Evolutionary conservation across 208 protist species (phyloP).

Genomic region (Vickermania ingenoplastis): DNA sequence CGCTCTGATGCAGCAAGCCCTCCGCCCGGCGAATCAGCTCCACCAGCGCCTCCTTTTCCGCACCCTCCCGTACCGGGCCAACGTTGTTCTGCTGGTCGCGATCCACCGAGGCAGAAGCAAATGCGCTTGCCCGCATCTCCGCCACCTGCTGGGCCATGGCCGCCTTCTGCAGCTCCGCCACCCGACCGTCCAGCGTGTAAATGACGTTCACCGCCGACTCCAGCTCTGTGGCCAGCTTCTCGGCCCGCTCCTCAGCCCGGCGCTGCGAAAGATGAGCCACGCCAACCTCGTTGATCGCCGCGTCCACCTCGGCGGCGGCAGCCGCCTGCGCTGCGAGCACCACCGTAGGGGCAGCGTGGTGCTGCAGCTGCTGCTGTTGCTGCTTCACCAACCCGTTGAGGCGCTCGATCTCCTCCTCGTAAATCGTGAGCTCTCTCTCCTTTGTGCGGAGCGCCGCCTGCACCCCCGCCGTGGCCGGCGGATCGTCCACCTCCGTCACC

Average conservation of each 20-base stretch:
- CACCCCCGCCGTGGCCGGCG: constrained; percentile 17
- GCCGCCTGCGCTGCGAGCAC: neutral
- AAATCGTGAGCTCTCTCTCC: constrained; percentile 64
- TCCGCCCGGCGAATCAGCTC: neutral
- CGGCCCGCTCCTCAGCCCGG: constrained; percentile 53
- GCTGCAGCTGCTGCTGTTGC: constrained; percentile 7
- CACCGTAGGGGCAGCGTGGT: neutral
- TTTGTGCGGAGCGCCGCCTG: constrained; percentile 49
- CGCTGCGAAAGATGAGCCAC: constrained; percentile 39
- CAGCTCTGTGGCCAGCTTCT: constrained; percentile 44
- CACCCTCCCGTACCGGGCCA: too few relatives aligned
- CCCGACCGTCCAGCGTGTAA: constrained; percentile 52
- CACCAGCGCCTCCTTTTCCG: neutral
- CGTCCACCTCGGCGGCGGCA: constrained; percentile 27
- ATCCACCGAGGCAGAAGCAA: neutral
- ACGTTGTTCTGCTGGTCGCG: neutral
- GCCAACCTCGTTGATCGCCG: constrained; percentile 53
- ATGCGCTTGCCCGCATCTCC: constrained; percentile 8
- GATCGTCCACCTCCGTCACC: constrained; percentile 31
- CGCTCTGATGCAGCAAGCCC: constrained; percentile 9
- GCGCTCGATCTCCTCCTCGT: constrained; percentile 64
- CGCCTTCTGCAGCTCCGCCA: constrained; percentile 58
- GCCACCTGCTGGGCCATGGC: constrained; percentile 25
- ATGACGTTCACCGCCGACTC: constrained; percentile 65
- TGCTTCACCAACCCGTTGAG: constrained; percentile 49